Percentiles rank a stretch among this genome's conserved stretches.
These are phyloP conservation scores for Zopfochytrium polystomum DNA, from an alignment of 371 early-diverging fungal genomes.

Conservation along the genomic window DNA sequence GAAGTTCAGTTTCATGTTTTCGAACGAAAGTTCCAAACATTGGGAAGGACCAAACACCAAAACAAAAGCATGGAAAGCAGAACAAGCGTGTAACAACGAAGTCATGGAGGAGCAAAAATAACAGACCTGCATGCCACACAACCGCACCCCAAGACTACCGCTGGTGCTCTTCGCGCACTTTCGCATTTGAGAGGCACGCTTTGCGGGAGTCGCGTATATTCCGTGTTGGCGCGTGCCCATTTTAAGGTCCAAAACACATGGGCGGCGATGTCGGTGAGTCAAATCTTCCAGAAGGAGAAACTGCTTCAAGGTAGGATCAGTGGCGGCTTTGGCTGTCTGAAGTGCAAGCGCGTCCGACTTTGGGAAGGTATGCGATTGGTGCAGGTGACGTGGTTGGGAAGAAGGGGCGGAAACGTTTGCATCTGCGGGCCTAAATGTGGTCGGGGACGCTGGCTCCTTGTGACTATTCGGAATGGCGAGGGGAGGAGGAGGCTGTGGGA, in stretches of 20 bases:
- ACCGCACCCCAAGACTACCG: slow-evolving; percentile 82
- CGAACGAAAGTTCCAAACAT: too few species aligned
- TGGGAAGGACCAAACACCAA: background rate
- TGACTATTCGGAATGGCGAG: too few species aligned
- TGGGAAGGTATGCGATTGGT: too few species aligned
- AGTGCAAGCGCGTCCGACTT: too few species aligned
- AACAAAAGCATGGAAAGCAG: background rate
- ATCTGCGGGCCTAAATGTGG: too few species aligned
- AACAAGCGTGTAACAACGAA: background rate
- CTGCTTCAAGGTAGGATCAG: slow-evolving; percentile 46
- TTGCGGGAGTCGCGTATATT: slow-evolving; percentile 76
- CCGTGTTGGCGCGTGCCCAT: slow-evolving; percentile 98
- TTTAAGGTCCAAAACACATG: slow-evolving; percentile 94
- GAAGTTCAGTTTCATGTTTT: too few species aligned
- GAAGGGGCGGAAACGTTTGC: too few species aligned
- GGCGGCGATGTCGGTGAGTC: slow-evolving; percentile 70
- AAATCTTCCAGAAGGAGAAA: slow-evolving; percentile 89
- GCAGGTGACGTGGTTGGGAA: too few species aligned
- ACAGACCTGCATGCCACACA: slow-evolving; percentile 94
- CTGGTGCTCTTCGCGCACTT: slow-evolving; percentile 91
- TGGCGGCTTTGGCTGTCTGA: too few species aligned
- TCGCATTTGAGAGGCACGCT: slow-evolving; percentile 77
- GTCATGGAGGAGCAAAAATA: background rate
- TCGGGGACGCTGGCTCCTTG: too few species aligned
- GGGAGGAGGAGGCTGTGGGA: too few species aligned